Base-by-base conservation (phyloP, 2,329 filamentous ascomycete species). In the Cytospora piceicola region DNA sequence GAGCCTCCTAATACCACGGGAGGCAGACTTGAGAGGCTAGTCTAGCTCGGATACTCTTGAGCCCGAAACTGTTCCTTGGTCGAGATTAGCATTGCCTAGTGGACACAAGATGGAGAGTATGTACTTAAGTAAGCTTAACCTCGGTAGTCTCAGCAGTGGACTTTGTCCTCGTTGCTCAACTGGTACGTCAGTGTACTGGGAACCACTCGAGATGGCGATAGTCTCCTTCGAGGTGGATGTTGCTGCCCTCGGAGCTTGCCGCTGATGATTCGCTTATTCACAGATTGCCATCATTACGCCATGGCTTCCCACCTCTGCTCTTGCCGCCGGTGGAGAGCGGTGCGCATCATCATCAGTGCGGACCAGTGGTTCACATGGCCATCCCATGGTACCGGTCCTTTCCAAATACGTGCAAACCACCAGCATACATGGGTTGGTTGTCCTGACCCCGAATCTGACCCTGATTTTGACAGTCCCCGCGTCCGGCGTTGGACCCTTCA, bases 391-490 rank as follows among this genome's bases (percentile, higher is more conserved):
- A n/a, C n/a, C n/a, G n/a, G 39, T 42, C 4, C 39, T 12, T 2
- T 42, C 39, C 39, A 4, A 42, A 4, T 36, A 14, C 9, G 7
- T 20, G 4, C 11, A 20, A 5, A 42, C 8, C 39, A n/a, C n/a
- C n/a, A n/a, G n/a, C n/a, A 42, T 42, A 3, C 17, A 17, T 15
- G 15, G n/a, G 14, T 24, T 22, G n/a, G 5, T 29, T 29, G 27
- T 29, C 27, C 27, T 29, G 27, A 29, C 27, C 27, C 27, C 5
- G 27, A 7, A 24, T 7, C 3, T 22, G 34, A 42, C 30, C 60
- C 53, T 24, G 42, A 17, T 39, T 32, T 39, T 56, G 52, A 56
- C 60, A 56, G 29, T 4, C 7, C 36, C 52, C 52, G n/a, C 36
- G 52, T 42, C 52, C 53, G 27, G 61, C 61, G 34, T 39, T 42